phyloP scores from a whole-genome alignment of 2,329 filamentous ascomycete genomes.

The Blastomyces emzantsi region DNA sequence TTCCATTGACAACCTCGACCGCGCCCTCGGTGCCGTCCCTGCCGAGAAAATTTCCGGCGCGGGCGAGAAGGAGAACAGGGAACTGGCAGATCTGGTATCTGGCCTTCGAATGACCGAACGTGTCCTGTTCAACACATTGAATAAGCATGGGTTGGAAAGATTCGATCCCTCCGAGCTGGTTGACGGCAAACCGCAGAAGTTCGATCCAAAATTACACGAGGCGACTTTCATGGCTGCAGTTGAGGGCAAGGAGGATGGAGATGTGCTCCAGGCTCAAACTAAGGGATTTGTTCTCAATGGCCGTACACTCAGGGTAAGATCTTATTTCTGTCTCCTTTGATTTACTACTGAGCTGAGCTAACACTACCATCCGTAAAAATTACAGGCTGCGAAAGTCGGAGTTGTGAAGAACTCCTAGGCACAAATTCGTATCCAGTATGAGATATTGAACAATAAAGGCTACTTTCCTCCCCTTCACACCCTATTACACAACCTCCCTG shows the following conservation, averaged over 20 bases:
- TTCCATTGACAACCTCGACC: constrained; percentile 93
- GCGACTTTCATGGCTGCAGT: constrained; percentile 89
- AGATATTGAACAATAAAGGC: neutral
- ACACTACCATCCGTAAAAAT: constrained; percentile 11
- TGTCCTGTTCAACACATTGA: constrained; percentile 76
- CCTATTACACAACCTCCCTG: neutral
- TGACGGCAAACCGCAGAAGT: constrained; percentile 60
- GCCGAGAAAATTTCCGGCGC: constrained; percentile 56
- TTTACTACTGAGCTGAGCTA: constrained; percentile 12
- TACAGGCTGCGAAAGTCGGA: constrained; percentile 81
- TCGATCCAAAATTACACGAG: constrained; percentile 95
- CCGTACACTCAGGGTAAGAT: constrained; percentile 60
- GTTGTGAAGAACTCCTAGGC: constrained; percentile 70
- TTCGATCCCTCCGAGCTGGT: constrained; percentile 57
- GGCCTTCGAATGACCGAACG: constrained; percentile 92
- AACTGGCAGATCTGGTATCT: constrained; percentile 71
- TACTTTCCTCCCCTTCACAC: neutral
- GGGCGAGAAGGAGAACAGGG: constrained; percentile 53
- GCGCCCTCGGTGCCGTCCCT: constrained; percentile 72
- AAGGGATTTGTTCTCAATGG: constrained; percentile 96
- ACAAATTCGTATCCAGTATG: neutral
- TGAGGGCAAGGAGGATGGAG: constrained; percentile 79
- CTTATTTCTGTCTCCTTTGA: neutral
- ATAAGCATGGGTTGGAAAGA: constrained; percentile 89
- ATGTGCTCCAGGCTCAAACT: constrained; percentile 84